phyloP scores from a whole-genome alignment of 495 filamentous ascomycete species.

The Ramalina peruviana region DNA sequence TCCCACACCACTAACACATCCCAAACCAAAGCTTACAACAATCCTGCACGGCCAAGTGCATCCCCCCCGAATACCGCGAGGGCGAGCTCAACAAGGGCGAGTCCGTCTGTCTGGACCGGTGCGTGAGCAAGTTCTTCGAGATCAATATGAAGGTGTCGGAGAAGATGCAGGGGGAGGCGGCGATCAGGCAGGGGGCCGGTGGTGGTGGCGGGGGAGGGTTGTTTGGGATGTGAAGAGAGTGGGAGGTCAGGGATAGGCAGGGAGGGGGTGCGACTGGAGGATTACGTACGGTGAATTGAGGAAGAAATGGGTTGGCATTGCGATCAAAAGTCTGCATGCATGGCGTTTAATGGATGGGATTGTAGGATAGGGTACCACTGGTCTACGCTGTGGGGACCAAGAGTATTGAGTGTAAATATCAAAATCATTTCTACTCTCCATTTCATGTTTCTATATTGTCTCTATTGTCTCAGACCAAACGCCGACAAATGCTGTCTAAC shows the following conservation, averaged over 20 bases:
- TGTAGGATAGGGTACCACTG: too few species aligned
- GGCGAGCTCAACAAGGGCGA: conserved; percentile 96
- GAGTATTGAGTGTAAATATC: too few species aligned
- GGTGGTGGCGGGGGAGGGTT: conserved; percentile 26
- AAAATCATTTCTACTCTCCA: too few species aligned
- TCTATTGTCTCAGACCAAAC: background rate
- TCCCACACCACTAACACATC: background rate
- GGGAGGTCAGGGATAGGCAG: too few species aligned
- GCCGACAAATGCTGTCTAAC: background rate
- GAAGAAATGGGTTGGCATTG: too few species aligned
- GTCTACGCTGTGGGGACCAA: too few species aligned
- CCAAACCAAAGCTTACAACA: conserved; percentile 51
- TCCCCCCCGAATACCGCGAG: conserved; percentile 84
- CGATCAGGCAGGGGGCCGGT: conserved; percentile 31
- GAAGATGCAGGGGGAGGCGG: conserved; percentile 61
- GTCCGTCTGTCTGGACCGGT: conserved; percentile 92
- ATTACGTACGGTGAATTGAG: too few species aligned
- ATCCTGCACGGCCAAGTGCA: conserved; percentile 85
- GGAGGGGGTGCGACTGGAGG: too few species aligned
- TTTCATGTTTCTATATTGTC: too few species aligned
- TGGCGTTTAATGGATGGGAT: too few species aligned
- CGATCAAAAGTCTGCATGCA: too few species aligned
- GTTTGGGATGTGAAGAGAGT: conserved; percentile 35
- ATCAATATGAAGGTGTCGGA: conserved; percentile 86
- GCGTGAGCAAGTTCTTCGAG: conserved; percentile 94